Percentiles rank a stretch among this genome's conserved stretches.
phyloP scores from a whole-genome alignment of 306 rosid species.

The Benincasa hispida region DNA sequence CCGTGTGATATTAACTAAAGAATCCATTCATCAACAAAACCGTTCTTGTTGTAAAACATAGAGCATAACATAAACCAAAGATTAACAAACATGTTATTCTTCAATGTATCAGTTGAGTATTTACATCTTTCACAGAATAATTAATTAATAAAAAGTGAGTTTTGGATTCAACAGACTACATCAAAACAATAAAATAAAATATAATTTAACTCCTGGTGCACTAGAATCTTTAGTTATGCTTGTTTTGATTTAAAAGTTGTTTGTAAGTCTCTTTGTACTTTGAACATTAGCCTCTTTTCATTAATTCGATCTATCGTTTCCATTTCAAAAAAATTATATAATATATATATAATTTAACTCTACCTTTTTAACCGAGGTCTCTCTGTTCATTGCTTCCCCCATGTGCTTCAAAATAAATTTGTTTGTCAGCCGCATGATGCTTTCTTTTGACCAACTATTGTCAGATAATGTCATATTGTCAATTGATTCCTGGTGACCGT shows the following conservation, averaged over 20 bases:
- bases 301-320: no score
- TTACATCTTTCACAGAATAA: neutral
- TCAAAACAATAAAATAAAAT: neutral
- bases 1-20: neutral
- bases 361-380: constrained; percentile 53
- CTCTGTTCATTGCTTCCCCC: constrained; percentile 66
- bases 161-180: neutral
- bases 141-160: neutral
- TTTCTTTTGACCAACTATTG: constrained; percentile 48
- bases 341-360: neutral
- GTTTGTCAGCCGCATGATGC: constrained; percentile 37
- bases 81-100: neutral
- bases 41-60: neutral
- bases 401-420: constrained; percentile 73
- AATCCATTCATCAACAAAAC: neutral
- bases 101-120: neutral
- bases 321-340: no score
- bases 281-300: no score
- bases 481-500: constrained; percentile 23
- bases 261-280: no score
- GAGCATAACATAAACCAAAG: neutral
- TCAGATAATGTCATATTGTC: constrained; percentile 7
- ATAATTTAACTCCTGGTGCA: neutral
- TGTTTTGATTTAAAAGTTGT: no score
- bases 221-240: no score